These are phyloP conservation scores for Aspergillus quadrilineatus DNA, from an alignment of 2,329 filamentous ascomycete species.

Conservation along the genomic window DNA sequence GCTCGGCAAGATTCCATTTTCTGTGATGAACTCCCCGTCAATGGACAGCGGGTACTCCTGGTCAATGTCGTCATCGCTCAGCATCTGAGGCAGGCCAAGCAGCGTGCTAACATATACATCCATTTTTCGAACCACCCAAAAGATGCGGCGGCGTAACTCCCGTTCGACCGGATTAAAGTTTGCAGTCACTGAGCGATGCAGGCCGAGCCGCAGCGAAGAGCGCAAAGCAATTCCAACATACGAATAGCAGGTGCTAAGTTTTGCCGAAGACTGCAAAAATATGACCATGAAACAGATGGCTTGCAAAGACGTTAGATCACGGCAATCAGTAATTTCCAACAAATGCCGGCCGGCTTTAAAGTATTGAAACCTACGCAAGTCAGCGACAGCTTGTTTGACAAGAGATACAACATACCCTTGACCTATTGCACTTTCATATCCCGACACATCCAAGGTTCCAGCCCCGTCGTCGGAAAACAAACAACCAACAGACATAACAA, in stretches of 20 bases:
- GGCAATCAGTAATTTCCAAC: constrained; percentile 62
- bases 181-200: constrained; percentile 71
- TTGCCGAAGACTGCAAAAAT: constrained; percentile 76
- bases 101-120: constrained; percentile 53
- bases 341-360: constrained; percentile 67
- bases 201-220: constrained; percentile 72
- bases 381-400: not conserved
- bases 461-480: constrained; percentile 64
- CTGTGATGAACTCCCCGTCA: constrained; percentile 49
- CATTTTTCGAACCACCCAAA: constrained; percentile 53
- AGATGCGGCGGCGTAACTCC: constrained; percentile 68
- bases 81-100: constrained; percentile 49
- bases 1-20: constrained; percentile 52
- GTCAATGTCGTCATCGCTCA: constrained; percentile 52
- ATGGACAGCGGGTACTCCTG: constrained; percentile 49
- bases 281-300: constrained; percentile 76
- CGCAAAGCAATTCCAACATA: constrained; percentile 76
- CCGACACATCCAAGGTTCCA: constrained; percentile 49
- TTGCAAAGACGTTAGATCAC: constrained; percentile 72
- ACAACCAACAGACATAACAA: constrained; percentile 69
- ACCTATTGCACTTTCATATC: constrained; percentile 52
- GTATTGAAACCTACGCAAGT: constrained; percentile 63
- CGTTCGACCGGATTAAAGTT: constrained; percentile 69
- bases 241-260: constrained; percentile 75
- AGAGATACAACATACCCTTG: constrained; percentile 50